These are phyloP conservation scores for Plantago coronopus DNA, from an alignment of 305 asterid species.

Conservation along the genomic window DNA sequence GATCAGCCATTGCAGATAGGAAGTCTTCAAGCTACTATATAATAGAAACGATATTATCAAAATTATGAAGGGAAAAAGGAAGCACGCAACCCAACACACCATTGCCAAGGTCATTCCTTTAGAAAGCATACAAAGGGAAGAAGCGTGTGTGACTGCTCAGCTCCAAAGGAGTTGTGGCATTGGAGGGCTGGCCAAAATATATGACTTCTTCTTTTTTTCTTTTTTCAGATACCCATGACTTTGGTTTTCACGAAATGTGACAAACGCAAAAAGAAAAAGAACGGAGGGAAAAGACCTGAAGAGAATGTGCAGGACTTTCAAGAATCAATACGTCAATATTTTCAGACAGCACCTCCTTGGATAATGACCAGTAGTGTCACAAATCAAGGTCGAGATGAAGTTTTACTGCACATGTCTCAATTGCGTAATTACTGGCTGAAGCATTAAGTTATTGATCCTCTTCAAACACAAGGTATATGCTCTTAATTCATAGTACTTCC, in stretches of 20 bases:
- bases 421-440: conserved; percentile 93
- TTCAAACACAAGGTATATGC: conserved; percentile 8
- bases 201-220: conserved; percentile 1
- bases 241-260: conserved; percentile 88
- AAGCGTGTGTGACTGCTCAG: no score
- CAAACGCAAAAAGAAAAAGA: conserved; percentile 88
- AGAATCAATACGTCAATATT: conserved; percentile 54
- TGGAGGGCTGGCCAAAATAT: background rate
- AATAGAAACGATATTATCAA: no score
- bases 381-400: conserved; percentile 95
- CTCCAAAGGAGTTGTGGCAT: no score
- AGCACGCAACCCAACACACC: no score
- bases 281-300: conserved; percentile 85
- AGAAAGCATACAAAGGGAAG: background rate
- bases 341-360: conserved; percentile 88
- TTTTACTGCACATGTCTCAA: conserved; percentile 92
- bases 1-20: no score
- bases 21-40: no score
- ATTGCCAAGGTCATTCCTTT: background rate
- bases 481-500: background rate
- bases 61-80: no score
- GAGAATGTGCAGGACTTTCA: conserved; percentile 76
- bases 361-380: conserved; percentile 95
- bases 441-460: conserved; percentile 36
- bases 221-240: conserved; percentile 86